phyloP scores from a whole-genome alignment of 2,329 filamentous ascomycete genomes.

The Arthrinium phaeospermum region DNA sequence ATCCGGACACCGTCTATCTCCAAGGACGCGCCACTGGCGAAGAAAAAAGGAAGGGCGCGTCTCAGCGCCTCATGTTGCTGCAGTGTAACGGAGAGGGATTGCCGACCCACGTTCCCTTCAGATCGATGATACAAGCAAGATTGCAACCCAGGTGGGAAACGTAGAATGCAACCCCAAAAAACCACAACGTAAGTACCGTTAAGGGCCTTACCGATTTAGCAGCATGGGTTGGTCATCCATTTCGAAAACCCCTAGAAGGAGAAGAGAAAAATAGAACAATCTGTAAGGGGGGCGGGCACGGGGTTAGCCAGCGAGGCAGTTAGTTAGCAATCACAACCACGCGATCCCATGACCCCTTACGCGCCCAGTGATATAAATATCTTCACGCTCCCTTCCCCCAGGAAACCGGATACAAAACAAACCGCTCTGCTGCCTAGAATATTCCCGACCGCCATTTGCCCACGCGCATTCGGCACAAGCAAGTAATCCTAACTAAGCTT shows the following conservation, averaged over 20 bases:
- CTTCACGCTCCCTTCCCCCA: background rate
- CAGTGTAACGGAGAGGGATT: slow-evolving; percentile 11
- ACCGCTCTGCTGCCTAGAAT: background rate
- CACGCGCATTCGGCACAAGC: background rate
- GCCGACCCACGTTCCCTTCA: slow-evolving; percentile 3
- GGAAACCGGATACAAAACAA: background rate
- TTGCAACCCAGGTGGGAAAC: background rate
- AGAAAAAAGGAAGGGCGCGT: background rate
- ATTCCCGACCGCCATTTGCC: background rate
- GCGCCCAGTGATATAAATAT: slow-evolving; percentile 7
- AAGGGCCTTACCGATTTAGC: background rate
- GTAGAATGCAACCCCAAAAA: slow-evolving; percentile 1
- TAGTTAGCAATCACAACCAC: background rate
- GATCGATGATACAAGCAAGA: slow-evolving; percentile 2
- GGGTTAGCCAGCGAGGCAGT: no score
- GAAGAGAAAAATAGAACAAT: slow-evolving; percentile 1
- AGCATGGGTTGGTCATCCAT: background rate
- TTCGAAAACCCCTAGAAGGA: background rate
- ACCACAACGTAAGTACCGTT: background rate
- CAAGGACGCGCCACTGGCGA: background rate
- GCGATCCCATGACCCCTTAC: background rate
- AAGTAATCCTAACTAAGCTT: background rate
- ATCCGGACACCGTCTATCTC: slow-evolving; percentile 2
- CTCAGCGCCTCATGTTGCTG: background rate
- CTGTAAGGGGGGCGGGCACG: background rate